Base-by-base conservation (phyloP, 2,329 filamentous ascomycete species). In the Fusarium guadeloupense region DNA sequence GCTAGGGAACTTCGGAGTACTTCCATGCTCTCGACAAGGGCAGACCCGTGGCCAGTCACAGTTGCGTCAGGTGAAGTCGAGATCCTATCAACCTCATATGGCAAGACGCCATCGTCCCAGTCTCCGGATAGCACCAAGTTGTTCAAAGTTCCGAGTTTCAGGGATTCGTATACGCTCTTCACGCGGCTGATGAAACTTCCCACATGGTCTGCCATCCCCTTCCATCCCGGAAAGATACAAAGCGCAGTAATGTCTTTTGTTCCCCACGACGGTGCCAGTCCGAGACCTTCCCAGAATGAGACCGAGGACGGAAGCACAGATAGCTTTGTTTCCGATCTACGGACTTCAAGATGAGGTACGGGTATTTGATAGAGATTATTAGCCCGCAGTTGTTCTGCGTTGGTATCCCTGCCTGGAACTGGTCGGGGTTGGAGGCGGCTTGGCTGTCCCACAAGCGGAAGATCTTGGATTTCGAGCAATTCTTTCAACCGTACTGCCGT, bases 241-340 rank as follows among this genome's bases (percentile, higher is more conserved):
- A 91, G 83, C 0, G 87, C 84, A 30, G 83, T 81, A 25, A 95
- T 78, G 58, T 94, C 85, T 72, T 96, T 96, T 8, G 80, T 70
- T 1, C 90, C 89, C 54, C 85, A 85, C 9, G 85, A 85, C 4
- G 92, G 92, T 2, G 86, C 86, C 2, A 96, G 80, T 0, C 91
- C 90, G 16, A 96, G 78, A 40, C 88, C 87, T 70, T 95, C 91
- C 92, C 92, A 96, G 69, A 95, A 96, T 1, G 83, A 78, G 17
- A 94, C 78, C 0, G 90, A 89, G 1, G 91, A 85, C 3, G 92
- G 90, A 19, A 94, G 79, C 33, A 96, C 80, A 10, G 92, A 91
- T 51, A 93, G 83, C 41, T 84, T 85, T 2, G 83, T 82, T 33
- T 92, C 89, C 17, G 87, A 85, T 47, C 91, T 83, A 42, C 88